These are phyloP conservation scores for Vigna angularis DNA, from an alignment of 306 rosid genomes.

Conservation along the genomic window DNA sequence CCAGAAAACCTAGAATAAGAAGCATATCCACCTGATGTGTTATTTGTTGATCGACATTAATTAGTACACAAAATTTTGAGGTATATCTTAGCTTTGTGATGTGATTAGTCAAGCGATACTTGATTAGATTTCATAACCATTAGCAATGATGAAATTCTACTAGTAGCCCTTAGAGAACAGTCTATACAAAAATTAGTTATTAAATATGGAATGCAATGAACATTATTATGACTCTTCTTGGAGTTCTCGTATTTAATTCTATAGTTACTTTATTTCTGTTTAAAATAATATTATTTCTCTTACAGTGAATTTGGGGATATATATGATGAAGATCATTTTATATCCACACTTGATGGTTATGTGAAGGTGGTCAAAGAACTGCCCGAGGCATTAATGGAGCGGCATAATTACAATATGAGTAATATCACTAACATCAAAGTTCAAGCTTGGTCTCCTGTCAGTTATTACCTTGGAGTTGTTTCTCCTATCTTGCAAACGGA, in stretches of 20 bases:
- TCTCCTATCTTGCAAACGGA: slow-evolving; percentile 77
- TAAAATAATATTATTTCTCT: slow-evolving; percentile 39
- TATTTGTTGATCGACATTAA: slow-evolving; percentile 31
- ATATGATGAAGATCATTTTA: slow-evolving; percentile 89
- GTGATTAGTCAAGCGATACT: slow-evolving; percentile 15
- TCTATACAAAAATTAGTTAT: slow-evolving; percentile 2
- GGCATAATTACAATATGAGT: slow-evolving; percentile 66
- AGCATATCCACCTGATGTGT: slow-evolving; percentile 27
- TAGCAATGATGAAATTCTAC: slow-evolving; percentile 21
- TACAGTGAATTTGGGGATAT: slow-evolving; percentile 85
- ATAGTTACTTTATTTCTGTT: slow-evolving; percentile 8
- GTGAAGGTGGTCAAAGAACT: slow-evolving; percentile 93
- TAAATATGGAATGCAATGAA: slow-evolving; percentile 17
- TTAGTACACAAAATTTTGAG: slow-evolving; percentile 23
- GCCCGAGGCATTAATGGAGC: slow-evolving; percentile 73
- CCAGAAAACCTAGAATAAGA: slow-evolving; percentile 26
- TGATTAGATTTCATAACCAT: slow-evolving; percentile 34
- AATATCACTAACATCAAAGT: slow-evolving; percentile 75
- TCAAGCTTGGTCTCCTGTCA: slow-evolving; percentile 89
- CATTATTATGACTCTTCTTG: slow-evolving; percentile 27
- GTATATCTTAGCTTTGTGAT: slow-evolving; percentile 9
- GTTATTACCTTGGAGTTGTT: slow-evolving; percentile 80
- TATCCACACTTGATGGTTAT: slow-evolving; percentile 78
- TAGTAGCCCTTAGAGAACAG: not conserved
- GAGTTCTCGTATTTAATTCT: slow-evolving; percentile 29